phyloP scores from a whole-genome alignment of 139 green algal species.

The Diplosphaera chodatii region DNA sequence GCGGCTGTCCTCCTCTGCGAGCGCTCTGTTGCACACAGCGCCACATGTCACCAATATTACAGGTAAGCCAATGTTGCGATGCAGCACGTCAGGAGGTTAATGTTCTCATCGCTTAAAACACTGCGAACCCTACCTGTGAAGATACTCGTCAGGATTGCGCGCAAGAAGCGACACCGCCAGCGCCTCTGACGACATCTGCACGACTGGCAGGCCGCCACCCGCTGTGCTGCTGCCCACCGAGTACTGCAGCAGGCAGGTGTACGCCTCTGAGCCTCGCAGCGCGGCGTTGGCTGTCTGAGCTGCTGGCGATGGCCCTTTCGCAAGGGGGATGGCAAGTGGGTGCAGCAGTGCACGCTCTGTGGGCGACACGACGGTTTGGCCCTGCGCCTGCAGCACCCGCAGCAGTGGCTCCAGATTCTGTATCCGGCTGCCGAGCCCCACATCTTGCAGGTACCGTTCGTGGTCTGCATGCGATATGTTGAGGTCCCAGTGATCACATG shows the following conservation, averaged over 20 bases:
- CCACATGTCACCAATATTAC: no score
- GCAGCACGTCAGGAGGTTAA: no score
- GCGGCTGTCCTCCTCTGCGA: constrained; percentile 65
- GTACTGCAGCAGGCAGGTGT: constrained; percentile 48
- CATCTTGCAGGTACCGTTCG: constrained; percentile 8
- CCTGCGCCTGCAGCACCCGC: constrained; percentile 21
- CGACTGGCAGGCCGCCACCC: constrained; percentile 13
- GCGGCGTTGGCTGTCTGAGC: constrained; percentile 1
- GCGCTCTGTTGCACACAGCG: no score
- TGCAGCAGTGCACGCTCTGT: constrained; percentile 55
- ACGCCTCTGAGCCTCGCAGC: constrained; percentile 10
- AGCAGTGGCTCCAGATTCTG: constrained; percentile 8
- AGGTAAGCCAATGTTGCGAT: no score
- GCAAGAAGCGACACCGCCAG: constrained; percentile 46
- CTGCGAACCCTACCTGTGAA: constrained; percentile 43
- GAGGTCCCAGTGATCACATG: background rate
- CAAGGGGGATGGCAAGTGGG: constrained; percentile 64
- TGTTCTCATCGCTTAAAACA: no score
- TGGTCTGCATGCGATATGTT: constrained; percentile 5
- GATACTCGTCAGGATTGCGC: constrained; percentile 60
- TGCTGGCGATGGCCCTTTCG: constrained; percentile 5
- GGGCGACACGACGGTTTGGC: constrained; percentile 38
- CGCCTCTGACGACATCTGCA: constrained; percentile 5
- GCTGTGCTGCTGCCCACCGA: constrained; percentile 49
- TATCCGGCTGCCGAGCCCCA: background rate